Evolutionary conservation across 352 stramenopile species (phyloP), one percentile per base, ranked within the genome.

Genomic region (Heterotrichella gracilis): DNA sequence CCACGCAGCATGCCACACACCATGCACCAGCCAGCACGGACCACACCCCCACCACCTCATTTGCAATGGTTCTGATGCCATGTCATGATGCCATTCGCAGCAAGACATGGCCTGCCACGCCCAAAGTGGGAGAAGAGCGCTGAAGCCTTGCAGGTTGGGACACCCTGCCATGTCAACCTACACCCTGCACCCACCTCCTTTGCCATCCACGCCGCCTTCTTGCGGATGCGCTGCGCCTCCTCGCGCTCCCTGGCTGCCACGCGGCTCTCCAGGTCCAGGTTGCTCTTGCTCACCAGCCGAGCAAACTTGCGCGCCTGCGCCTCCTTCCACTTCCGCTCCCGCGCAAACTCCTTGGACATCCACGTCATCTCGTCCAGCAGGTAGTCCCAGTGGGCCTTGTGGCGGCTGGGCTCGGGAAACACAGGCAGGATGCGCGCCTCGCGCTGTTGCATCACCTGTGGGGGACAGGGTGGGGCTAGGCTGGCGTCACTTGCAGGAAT

Each of bases 341-440:
- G 80, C 24, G 75, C 70, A 75, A 94, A 94, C 71, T 95, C 87
- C 0, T 84, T 82, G 1, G 85, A 78, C 83, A 95, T 91, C 87
- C 86, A 94, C 71, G 84, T 78, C 79, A 77, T 76, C 68, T 79
- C 74, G 20, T 70, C 23, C 63, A 77, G 64, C 40, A 77, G 25
- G 20, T 67, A 77, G 3, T 75, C 74, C 74, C 74, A 77, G 68
- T 70, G 68, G n/a, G 3, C 20, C 9, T 64, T 68, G 17, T 70
- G 17, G 53, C 19, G 53, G 17, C 19, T 4, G 17, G 53, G 9
- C 13, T 68, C 53, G n/a, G n/a, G n/a, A n/a, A n/a, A n/a, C n/a
- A n/a, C n/a, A n/a, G n/a, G n/a, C n/a, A n/a, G n/a, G n/a, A n/a
- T n/a, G n/a, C n/a, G n/a, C n/a, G n/a, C n/a, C n/a, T n/a, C n/a